These are phyloP conservation scores for Vigna mungo DNA, from an alignment of 306 rosid species.

Conservation along the genomic window DNA sequence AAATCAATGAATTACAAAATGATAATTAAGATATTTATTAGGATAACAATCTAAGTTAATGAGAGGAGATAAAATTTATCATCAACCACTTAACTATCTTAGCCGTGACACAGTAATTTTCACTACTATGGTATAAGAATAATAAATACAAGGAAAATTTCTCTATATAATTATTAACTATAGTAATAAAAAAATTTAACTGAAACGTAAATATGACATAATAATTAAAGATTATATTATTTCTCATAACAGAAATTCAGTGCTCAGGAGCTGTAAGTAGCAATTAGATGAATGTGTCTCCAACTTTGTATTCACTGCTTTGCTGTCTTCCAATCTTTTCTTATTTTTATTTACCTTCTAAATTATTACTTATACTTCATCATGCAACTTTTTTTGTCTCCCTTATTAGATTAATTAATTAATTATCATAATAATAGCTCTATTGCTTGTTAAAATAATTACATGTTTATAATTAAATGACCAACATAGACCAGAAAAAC, in stretches of 20 bases:
- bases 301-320: slow-evolving; percentile 31
- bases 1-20: too few relatives aligned
- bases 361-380: slow-evolving; percentile 39
- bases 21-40: too few relatives aligned
- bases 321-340: slow-evolving; percentile 41
- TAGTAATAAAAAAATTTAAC: neutral
- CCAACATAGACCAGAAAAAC: neutral
- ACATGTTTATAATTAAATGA: slow-evolving; percentile 23
- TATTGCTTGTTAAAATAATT: slow-evolving; percentile 26
- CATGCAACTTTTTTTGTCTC: slow-evolving; percentile 36
- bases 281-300: slow-evolving; percentile 29
- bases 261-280: neutral
- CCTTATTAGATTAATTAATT: slow-evolving; percentile 25
- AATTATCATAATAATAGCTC: slow-evolving; percentile 1
- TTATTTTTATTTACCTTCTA: slow-evolving; percentile 10
- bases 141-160: neutral
- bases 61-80: too few relatives aligned
- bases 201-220: neutral
- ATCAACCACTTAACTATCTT: too few relatives aligned
- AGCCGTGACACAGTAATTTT: too few relatives aligned
- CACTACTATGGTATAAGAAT: too few relatives aligned
- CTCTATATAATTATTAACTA: neutral
- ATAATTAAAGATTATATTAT: neutral
- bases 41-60: too few relatives aligned
- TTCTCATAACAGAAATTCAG: neutral